Evolutionary conservation across 1,139 yeast species (phyloP).

Genomic region (Pichia inconspicua): DNA sequence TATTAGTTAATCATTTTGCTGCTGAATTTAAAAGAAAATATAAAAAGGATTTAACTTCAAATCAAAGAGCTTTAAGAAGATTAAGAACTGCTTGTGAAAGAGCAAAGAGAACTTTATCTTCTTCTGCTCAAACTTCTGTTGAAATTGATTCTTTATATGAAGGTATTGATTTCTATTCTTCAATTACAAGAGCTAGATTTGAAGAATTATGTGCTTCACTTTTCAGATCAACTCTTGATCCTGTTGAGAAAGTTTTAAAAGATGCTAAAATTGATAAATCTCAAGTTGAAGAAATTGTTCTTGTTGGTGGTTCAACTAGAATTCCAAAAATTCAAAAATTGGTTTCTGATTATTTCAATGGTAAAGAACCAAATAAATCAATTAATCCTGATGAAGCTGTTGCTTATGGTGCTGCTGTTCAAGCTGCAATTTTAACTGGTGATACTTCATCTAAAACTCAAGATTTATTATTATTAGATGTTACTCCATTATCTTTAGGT

Average conservation of each 20-base stretch:
- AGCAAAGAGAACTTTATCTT: constrained; percentile 97
- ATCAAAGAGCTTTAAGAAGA: constrained; percentile 87
- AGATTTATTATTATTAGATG: constrained; percentile 48
- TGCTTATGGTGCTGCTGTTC: constrained; percentile 71
- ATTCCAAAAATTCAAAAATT: constrained; percentile 98
- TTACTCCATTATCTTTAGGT: constrained; percentile 53
- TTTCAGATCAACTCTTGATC: constrained; percentile 93
- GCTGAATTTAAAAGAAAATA: constrained; percentile 81
- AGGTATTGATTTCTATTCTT: constrained; percentile 94
- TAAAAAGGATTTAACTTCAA: constrained; percentile 63
- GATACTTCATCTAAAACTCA: constrained; percentile 60
- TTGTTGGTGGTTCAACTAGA: constrained; percentile 99
- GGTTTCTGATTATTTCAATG: constrained; percentile 96
- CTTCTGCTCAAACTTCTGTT: constrained; percentile 92
- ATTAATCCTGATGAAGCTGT: constrained; percentile 58
- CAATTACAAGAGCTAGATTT: constrained; percentile 98
- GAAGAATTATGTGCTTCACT: constrained; percentile 95
- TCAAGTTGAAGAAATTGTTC: constrained; percentile 88
- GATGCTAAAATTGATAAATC: constrained; percentile 90
- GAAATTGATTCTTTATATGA: constrained; percentile 96
- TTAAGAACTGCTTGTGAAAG: constrained; percentile 99
- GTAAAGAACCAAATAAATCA: constrained; percentile 59
- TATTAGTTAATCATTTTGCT: constrained; percentile 70
- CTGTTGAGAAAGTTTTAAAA: constrained; percentile 96
- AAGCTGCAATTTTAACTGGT: constrained; percentile 89